Percentiles rank a stretch among this genome's conserved stretches.
Conservation (phyloP, 768 basidiomycete genomes). For the Saitozyma podzolica region DNA sequence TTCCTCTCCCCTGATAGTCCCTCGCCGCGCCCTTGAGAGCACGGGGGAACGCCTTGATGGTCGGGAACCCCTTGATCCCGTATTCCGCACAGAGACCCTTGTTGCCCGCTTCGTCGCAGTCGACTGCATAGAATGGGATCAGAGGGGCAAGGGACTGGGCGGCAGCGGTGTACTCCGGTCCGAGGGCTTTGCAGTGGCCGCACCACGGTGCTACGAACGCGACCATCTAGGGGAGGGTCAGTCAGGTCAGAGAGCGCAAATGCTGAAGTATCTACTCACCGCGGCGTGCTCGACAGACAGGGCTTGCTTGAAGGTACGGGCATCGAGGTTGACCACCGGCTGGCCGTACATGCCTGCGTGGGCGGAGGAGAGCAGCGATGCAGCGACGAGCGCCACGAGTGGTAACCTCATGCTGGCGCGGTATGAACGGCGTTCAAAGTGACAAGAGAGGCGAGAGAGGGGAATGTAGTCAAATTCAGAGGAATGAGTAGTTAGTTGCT, state of each 20-base stretch:
- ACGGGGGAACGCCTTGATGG: conserved; percentile 85
- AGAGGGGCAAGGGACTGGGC: conserved; percentile 76
- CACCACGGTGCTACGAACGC: conserved; percentile 92
- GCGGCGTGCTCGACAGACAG: conserved; percentile 45
- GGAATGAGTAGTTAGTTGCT: conserved; percentile 1
- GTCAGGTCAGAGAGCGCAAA: conserved; percentile 4
- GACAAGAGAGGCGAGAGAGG: too few relatives aligned
- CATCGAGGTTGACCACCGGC: conserved; percentile 44
- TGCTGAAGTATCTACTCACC: conserved; percentile 17
- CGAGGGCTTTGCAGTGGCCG: conserved; percentile 81
- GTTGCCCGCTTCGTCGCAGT: conserved; percentile 81
- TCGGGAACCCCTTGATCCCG: conserved; percentile 85
- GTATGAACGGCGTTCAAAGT: too few relatives aligned
- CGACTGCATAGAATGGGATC: conserved; percentile 86
- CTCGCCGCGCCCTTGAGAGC: conserved; percentile 66
- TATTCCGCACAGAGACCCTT: conserved; percentile 79
- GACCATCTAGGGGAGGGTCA: conserved; percentile 56
- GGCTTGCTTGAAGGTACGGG: conserved; percentile 41
- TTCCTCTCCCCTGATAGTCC: conserved; percentile 72
- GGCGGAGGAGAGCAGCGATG: not conserved
- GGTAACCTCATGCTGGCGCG: too few relatives aligned
- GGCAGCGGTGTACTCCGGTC: conserved; percentile 80
- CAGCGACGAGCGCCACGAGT: too few relatives aligned
- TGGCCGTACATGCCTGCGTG: conserved; percentile 43
- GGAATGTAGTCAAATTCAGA: too few relatives aligned